Conservation (phyloP, 106 monocot genomes). For the Posidonia australis region DNA sequence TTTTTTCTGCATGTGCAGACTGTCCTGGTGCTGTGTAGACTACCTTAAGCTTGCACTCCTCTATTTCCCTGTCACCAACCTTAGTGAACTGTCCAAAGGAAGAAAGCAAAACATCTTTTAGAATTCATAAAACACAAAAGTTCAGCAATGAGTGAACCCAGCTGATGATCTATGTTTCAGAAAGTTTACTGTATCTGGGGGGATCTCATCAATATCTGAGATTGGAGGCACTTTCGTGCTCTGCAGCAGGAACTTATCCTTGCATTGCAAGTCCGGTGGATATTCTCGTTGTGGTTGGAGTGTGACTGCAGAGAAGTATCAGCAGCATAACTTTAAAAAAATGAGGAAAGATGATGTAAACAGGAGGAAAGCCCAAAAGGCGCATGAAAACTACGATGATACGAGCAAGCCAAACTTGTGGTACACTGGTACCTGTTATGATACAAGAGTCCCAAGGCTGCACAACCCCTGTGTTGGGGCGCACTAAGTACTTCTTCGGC, state of each 20-base stretch:
- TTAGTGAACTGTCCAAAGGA: slow-evolving; percentile 58
- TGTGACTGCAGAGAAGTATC: slow-evolving; percentile 39
- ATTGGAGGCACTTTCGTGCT: slow-evolving; percentile 64
- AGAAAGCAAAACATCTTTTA: neutral
- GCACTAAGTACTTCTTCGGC: slow-evolving; percentile 85
- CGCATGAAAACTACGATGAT: too few species aligned
- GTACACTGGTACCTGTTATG: slow-evolving; percentile 41
- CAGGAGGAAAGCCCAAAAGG: neutral
- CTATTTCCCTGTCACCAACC: slow-evolving; percentile 54
- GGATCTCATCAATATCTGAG: slow-evolving; percentile 75
- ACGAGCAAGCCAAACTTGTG: too few species aligned
- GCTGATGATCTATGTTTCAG: neutral
- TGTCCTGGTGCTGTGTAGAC: slow-evolving; percentile 36
- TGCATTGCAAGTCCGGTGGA: slow-evolving; percentile 76
- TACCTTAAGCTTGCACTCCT: slow-evolving; percentile 79
- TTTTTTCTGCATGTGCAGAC: slow-evolving; percentile 27
- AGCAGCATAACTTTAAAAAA: neutral
- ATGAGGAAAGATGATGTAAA: neutral
- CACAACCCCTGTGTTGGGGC: slow-evolving; percentile 74
- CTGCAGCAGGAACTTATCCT: slow-evolving; percentile 91
- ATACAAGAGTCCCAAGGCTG: slow-evolving; percentile 70
- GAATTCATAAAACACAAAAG: slow-evolving; percentile 4
- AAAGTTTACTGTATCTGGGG: slow-evolving; percentile 44
- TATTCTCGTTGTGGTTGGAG: slow-evolving; percentile 72
- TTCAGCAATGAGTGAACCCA: neutral